Conservation (phyloP, 305 asterid species). For the Fraxinus dipetala region DNA sequence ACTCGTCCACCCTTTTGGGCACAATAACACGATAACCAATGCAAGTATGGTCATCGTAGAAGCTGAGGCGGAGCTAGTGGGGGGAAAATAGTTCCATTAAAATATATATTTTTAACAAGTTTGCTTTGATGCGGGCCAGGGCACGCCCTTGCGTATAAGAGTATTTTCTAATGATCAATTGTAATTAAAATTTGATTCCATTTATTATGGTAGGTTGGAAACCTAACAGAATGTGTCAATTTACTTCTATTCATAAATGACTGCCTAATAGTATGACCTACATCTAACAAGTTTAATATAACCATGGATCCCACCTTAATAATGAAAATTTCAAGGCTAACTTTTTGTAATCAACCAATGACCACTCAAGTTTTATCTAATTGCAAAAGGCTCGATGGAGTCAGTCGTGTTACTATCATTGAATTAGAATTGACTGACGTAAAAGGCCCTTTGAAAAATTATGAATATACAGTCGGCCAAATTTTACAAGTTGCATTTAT, state of each 20-base stretch:
- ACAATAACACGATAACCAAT: background rate
- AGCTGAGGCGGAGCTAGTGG: no score
- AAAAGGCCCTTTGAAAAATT: background rate
- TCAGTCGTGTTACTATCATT: background rate
- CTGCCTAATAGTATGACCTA: constrained; percentile 31
- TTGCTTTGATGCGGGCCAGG: background rate
- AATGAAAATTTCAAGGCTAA: constrained; percentile 1
- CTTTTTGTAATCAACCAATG: background rate
- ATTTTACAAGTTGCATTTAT: background rate
- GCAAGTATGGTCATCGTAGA: background rate
- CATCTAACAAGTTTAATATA: constrained; percentile 36
- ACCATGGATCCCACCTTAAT: constrained; percentile 36
- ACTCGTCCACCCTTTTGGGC: background rate
- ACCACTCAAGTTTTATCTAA: constrained; percentile 20
- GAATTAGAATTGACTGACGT: background rate
- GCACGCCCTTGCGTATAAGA: background rate
- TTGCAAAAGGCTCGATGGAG: background rate
- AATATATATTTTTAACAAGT: no score
- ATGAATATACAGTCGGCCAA: background rate
- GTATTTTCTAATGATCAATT: background rate
- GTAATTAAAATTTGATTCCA: background rate
- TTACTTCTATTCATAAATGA: constrained; percentile 36
- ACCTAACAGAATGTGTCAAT: constrained; percentile 33
- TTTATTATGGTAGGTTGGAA: constrained; percentile 35
- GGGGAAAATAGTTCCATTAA: no score